These are phyloP conservation scores for Stagonosporopsis vannaccii DNA, from an alignment of 2,329 filamentous ascomycete species.

Conservation along the genomic window DNA sequence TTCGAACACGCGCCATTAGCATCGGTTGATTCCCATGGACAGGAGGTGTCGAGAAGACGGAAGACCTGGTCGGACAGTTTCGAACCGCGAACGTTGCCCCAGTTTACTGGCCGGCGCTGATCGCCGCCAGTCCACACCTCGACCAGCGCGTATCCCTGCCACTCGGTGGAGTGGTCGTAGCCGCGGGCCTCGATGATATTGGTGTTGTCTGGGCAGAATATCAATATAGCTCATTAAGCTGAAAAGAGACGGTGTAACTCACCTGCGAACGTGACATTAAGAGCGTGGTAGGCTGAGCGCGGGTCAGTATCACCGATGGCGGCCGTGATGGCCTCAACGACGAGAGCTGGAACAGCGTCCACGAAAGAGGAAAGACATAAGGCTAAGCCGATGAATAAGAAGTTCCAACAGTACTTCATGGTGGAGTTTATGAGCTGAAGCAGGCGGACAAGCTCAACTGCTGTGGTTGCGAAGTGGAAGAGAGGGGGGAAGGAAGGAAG, in stretches of 20 bases:
- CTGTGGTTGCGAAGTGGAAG: too few relatives aligned
- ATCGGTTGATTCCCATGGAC: neutral
- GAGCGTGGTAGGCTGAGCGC: neutral
- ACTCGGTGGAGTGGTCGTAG: neutral
- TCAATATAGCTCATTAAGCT: neutral
- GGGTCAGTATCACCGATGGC: neutral
- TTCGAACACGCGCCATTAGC: neutral
- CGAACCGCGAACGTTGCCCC: neutral
- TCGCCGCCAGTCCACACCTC: neutral
- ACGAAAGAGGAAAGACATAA: neutral
- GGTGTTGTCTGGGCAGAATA: neutral
- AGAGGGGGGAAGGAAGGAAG: too few relatives aligned
- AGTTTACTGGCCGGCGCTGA: neutral
- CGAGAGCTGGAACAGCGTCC: neutral
- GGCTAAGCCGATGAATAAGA: neutral
- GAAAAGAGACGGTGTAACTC: neutral
- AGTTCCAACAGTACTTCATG: too few relatives aligned
- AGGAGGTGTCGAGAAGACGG: neutral
- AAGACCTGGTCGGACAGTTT: neutral
- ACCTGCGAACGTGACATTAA: neutral
- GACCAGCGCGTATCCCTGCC: neutral
- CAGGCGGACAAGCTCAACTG: too few relatives aligned
- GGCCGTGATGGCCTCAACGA: neutral
- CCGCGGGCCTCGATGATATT: neutral
- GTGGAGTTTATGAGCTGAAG: too few relatives aligned